Evolutionary conservation across 305 asterid species (phyloP).

Genomic region (Plantago lanceolata): DNA sequence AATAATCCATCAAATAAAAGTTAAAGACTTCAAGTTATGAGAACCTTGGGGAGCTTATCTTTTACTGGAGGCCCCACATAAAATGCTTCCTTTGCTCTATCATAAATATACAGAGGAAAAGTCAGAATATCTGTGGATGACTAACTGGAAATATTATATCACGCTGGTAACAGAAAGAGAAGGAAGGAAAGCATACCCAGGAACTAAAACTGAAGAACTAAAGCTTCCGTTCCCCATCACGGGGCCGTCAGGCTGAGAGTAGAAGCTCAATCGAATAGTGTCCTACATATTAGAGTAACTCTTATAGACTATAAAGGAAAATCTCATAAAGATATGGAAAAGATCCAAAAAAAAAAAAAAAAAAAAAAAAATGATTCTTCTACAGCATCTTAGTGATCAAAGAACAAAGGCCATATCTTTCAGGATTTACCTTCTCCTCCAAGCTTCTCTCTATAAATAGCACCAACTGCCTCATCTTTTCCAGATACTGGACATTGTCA

Average conservation of each 20-base stretch:
- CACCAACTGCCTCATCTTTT: constrained; percentile 90
- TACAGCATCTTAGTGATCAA: constrained; percentile 9
- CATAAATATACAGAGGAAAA: constrained; percentile 27
- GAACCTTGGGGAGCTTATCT: constrained; percentile 95
- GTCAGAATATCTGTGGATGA: constrained; percentile 20
- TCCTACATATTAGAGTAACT: constrained; percentile 41
- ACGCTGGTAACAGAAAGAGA: constrained; percentile 9
- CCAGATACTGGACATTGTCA: constrained; percentile 89
- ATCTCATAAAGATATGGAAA: constrained; percentile 2
- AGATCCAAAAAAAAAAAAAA: constrained; percentile 16
- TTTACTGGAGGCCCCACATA: constrained; percentile 85
- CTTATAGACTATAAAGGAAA: constrained; percentile 18
- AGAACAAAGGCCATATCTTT: constrained; percentile 18
- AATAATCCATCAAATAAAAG: constrained; percentile 19
- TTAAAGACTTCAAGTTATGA: constrained; percentile 21
- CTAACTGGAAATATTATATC: constrained; percentile 19
- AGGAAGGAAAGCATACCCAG: constrained; percentile 56
- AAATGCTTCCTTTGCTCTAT: constrained; percentile 78
- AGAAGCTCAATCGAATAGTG: constrained; percentile 64
- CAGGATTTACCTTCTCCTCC: constrained; percentile 71
- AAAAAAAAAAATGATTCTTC: constrained; percentile 12
- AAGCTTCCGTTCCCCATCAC: constrained; percentile 64
- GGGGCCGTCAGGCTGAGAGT: constrained; percentile 93
- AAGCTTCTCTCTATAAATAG: constrained; percentile 76
- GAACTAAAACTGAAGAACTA: constrained; percentile 68